Percentiles rank a stretch among this genome's conserved stretches.
These are phyloP conservation scores for Sporothrix pseudoabietina DNA, from an alignment of 2,329 filamentous ascomycete genomes.

Conservation along the genomic window DNA sequence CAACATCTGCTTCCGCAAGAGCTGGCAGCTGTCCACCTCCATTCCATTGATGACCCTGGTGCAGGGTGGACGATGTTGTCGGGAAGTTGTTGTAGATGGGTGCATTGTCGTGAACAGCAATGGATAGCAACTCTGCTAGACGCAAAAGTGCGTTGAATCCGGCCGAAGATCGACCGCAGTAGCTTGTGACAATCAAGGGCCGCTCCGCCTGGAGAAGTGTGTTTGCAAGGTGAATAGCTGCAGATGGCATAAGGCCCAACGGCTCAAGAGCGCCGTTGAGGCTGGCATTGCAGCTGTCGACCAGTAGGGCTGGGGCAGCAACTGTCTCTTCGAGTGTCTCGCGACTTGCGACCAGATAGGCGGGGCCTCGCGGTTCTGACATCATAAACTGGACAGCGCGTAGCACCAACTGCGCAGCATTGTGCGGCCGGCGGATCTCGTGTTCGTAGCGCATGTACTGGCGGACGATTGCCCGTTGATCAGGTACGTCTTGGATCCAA, in stretches of 20 bases:
- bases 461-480: constrained; percentile 3
- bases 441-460: constrained; percentile 7
- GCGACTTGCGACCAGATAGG: background rate
- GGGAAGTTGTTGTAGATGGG: constrained; percentile 24
- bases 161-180: background rate
- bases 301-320: background rate
- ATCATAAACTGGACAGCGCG: constrained; percentile 17
- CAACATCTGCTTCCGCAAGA: background rate
- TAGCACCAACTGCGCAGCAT: background rate
- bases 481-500: constrained; percentile 3
- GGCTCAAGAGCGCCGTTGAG: background rate
- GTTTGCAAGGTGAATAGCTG: background rate
- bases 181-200: constrained; percentile 5
- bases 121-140: background rate
- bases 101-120: constrained; percentile 12
- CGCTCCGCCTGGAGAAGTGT: background rate
- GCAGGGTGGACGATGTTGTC: background rate
- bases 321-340: background rate
- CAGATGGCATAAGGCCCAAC: background rate
- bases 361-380: background rate
- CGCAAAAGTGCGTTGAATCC: background rate
- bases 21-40: background rate
- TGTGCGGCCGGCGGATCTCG: constrained; percentile 4
- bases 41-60: constrained; percentile 20
- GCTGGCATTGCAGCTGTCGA: background rate